Evolutionary conservation across 805 yeast species (phyloP).

Genomic region (Metschnikowia lunata): DNA sequence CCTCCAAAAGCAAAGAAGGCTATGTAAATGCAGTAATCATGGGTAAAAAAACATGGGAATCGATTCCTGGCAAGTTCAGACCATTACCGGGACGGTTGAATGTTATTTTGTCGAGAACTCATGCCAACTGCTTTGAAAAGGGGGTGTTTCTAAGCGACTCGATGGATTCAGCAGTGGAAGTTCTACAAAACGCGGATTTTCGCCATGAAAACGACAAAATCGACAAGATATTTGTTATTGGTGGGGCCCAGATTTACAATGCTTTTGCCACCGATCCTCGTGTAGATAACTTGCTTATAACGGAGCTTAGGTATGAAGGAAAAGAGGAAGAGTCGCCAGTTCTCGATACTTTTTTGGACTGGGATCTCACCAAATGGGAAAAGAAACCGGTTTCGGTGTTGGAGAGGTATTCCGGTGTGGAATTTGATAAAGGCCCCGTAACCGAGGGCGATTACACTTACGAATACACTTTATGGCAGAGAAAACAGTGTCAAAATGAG

Average conservation of each 20-base stretch:
- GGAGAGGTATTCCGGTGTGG: slow-evolving; percentile 33
- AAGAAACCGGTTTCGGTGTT: slow-evolving; percentile 34
- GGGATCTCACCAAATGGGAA: slow-evolving; percentile 30
- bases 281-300: slow-evolving; percentile 58
- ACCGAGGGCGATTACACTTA: slow-evolving; percentile 43
- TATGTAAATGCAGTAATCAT: slow-evolving; percentile 74
- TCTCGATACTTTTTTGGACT: slow-evolving; percentile 69
- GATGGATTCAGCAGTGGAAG: slow-evolving; percentile 31
- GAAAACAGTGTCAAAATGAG: slow-evolving; percentile 1
- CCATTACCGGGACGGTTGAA: slow-evolving; percentile 77
- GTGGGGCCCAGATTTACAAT: slow-evolving; percentile 86
- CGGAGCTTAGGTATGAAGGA: slow-evolving; percentile 49
- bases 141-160: slow-evolving; percentile 29
- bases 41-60: slow-evolving; percentile 97
- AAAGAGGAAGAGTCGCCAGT: slow-evolving; percentile 30
- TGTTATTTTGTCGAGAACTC: slow-evolving; percentile 62
- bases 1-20: slow-evolving; percentile 41
- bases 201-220: slow-evolving; percentile 19
- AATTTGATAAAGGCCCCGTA: slow-evolving; percentile 30
- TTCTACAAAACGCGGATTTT: slow-evolving; percentile 19
- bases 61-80: slow-evolving; percentile 78
- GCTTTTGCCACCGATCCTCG: slow-evolving; percentile 41
- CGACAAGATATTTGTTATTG: slow-evolving; percentile 75
- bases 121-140: slow-evolving; percentile 17
- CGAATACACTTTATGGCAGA: slow-evolving; percentile 58